phyloP scores from a whole-genome alignment of 768 basidiomycete genomes.

The Megacollybia marginata region DNA sequence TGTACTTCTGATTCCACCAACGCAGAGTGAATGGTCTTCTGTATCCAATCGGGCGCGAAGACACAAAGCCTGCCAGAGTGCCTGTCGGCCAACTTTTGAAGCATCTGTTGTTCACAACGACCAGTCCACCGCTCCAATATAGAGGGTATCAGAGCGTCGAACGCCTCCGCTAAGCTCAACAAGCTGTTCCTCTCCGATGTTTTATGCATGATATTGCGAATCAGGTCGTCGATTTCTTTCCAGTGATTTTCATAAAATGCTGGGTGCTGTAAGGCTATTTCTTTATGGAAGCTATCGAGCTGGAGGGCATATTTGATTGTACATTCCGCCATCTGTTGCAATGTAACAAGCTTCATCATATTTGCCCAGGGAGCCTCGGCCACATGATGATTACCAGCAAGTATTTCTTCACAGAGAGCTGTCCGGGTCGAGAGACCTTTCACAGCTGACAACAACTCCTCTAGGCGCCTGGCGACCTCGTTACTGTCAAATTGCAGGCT shows the following conservation, averaged over 20 bases:
- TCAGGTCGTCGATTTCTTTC: conserved; percentile 2
- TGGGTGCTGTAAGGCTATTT: conserved; percentile 6
- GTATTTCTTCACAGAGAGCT: conserved; percentile 5
- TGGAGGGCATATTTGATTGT: background rate
- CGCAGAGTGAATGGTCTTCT: conserved; percentile 6
- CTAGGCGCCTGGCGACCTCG: too few relatives aligned
- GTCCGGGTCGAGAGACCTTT: background rate
- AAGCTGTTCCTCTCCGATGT: background rate
- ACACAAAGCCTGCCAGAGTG: conserved; percentile 3
- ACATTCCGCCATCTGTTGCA: conserved; percentile 1
- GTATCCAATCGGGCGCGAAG: conserved; percentile 5
- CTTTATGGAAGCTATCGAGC: conserved; percentile 7
- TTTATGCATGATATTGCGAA: background rate
- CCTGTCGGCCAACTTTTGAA: conserved; percentile 2
- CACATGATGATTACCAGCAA: conserved; percentile 3
- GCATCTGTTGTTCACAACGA: conserved; percentile 4
- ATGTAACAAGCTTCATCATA: conserved; percentile 6
- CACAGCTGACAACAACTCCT: background rate
- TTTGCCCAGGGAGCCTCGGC: conserved; percentile 9
- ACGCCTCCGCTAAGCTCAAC: background rate
- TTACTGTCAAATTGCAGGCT: too few relatives aligned
- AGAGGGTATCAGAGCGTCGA: conserved; percentile 3
- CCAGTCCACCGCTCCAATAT: conserved; percentile 4
- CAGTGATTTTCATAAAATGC: conserved; percentile 7
- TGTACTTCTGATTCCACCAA: conserved; percentile 3